Base-by-base conservation (phyloP, 2,329 filamentous ascomycete species). In the Thyridium curvatum region DNA sequence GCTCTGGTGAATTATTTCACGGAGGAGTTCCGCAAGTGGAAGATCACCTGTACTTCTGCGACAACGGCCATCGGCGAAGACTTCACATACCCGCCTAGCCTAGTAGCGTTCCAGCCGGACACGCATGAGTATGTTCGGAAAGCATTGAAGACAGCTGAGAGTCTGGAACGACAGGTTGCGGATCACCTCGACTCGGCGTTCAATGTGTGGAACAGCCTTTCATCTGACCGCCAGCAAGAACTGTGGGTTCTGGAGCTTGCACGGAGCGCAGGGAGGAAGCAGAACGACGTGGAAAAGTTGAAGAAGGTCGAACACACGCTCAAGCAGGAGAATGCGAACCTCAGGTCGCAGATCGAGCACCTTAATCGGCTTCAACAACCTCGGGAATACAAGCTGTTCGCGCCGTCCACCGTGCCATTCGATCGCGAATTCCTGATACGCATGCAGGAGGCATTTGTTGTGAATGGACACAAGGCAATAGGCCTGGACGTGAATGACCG, bases 111-210 rank as follows among this genome's bases (percentile, higher is more conserved):
- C 29, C 61, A 62, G 33, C 62, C 69, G 45, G 68, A 61, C 51
- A 59, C 55, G 58, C 64, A 62, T 3, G 70, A 74, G 15, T 63
- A 64, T 12, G 56, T 74, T 1, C 66, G 64, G 36, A 68, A 60
- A 37, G 72, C 70, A 0, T 70, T 77, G 46, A 65, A 64, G 49
- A 55, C 65, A 44, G 84, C 69, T 32, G 76, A 71, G 46, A 61
- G 67, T 18, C 72, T 91, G 37, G 81, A 88, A 46, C 77, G 79
- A 37, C 79, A 84, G 48, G 76, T 90, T 26, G 69, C 76, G 31
- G 74, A 84, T 41, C 91, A 97, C 56, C 60, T 95, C 6, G 75
- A 84, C n/a, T 77, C 82, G 12, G 81, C 86, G 1, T 94, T 81
- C 56, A 71, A 74, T 7, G 82, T 86, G 32, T 97, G 90, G 90